Evolutionary conservation across 2,329 filamentous ascomycete species (phyloP), one percentile per base, ranked within the genome.

Genomic region (Diplodia intermedia): DNA sequence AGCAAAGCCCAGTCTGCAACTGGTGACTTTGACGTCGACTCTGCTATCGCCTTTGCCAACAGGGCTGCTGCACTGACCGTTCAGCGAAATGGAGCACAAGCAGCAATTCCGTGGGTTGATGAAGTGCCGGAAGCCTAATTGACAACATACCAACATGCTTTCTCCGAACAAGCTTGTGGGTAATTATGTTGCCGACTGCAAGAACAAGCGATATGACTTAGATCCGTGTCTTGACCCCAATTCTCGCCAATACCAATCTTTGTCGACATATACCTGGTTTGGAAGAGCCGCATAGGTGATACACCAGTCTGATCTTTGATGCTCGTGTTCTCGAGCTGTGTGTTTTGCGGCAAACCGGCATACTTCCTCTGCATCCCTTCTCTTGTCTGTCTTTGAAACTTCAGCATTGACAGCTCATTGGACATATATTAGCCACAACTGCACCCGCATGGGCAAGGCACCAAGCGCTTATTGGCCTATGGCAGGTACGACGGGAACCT

Each of bases 31-130:
- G 79, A 82, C 36, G 79, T 91, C 54, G 86, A 86, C 69, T 82
- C 83, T 1, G 88, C 90, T 0, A 85, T 91, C 56, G 77, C 79
- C 55, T 85, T 84, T 77, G 87, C 89, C 1, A 90, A 89, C 68
- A 80, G 80, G 67, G 89, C 88, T 1, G 88, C 91, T 0, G 87
- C 86, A 1, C 84, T 84, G 78, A 90, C 89, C n/a, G 88, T 91
- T 15, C 84, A 90, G 78, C 87, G 83, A 73, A 78, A 82, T 26
- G 90, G 90, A 0, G 89, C 89, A 4, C 88, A 90, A 80, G 85
- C 83, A 69, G 86, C 88, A 31, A 91, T 92, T 73, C 90, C 90
- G 0, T 90, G 86, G 86, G 81, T 85, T 36, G 84, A 88, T 68
- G 85, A 88, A 69, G 77, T 86, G 4, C 76, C 76, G 2, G 68